A percentile compares a stretch with the other conserved stretches of the same genome.
Conservation (phyloP, 106 monocot species). For the Acorus calamus region DNA sequence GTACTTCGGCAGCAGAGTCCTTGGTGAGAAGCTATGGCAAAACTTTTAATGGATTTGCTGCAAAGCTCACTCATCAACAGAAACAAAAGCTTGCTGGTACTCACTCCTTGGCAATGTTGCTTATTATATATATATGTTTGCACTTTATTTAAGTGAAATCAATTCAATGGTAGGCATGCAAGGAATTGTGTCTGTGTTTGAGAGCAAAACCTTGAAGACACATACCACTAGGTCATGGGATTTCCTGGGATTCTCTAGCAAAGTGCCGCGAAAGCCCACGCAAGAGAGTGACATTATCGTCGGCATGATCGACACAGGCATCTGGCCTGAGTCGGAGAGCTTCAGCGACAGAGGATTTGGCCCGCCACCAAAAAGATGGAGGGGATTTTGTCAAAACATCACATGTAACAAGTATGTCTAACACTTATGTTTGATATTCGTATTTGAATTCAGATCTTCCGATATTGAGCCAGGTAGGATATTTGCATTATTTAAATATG, state of each 20-base stretch:
- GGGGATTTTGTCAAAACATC: neutral
- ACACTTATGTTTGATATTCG: no score
- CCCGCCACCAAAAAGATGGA: neutral
- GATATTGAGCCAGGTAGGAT: no score
- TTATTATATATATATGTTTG: neutral
- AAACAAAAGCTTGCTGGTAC: conserved; percentile 4
- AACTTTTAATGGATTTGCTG: conserved; percentile 8
- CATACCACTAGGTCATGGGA: conserved; percentile 13
- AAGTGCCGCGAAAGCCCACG: neutral
- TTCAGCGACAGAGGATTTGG: conserved; percentile 4
- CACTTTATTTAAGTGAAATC: no score
- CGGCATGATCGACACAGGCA: conserved; percentile 4
- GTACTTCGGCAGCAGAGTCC: no score
- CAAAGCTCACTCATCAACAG: conserved; percentile 9
- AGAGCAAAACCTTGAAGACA: conserved; percentile 1
- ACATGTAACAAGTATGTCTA: conserved; percentile 5
- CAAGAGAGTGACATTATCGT: conserved; percentile 4
- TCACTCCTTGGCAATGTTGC: neutral
- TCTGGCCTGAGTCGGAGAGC: conserved; percentile 3
- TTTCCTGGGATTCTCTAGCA: neutral
- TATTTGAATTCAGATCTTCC: no score
- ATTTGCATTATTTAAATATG: no score
- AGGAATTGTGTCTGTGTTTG: conserved; percentile 8
- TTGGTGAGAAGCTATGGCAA: neutral
- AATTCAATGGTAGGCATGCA: neutral